phyloP scores from a whole-genome alignment of 2,329 filamentous ascomycete genomes.

The Pseudocercospora musae region DNA sequence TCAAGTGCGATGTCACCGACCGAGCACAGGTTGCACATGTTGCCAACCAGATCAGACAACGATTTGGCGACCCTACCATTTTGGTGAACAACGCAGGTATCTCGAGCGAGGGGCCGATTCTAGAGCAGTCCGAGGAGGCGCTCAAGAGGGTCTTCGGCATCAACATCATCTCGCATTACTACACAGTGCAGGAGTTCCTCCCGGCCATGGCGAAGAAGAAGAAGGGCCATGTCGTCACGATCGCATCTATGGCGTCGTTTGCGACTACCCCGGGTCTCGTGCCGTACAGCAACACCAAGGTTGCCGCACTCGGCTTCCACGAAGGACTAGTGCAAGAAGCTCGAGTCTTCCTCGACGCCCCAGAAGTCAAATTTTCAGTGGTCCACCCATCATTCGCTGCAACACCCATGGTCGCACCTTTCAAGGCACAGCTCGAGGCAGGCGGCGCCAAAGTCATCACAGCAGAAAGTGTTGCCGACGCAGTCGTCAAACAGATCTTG shows the following conservation, averaged over 20 bases:
- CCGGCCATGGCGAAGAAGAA: slow-evolving; percentile 50
- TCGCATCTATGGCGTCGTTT: slow-evolving; percentile 54
- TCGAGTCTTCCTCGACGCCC: slow-evolving; percentile 42
- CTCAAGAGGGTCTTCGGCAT: slow-evolving; percentile 52
- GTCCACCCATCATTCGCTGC: slow-evolving; percentile 44
- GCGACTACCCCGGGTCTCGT: slow-evolving; percentile 42
- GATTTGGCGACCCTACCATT: slow-evolving; percentile 46
- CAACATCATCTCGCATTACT: slow-evolving; percentile 52
- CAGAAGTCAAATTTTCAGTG: slow-evolving; percentile 43
- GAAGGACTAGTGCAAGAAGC: slow-evolving; percentile 46
- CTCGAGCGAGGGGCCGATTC: slow-evolving; percentile 45
- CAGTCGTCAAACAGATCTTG: slow-evolving; percentile 45
- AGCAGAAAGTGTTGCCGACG: slow-evolving; percentile 40
- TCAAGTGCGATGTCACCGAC: slow-evolving; percentile 49
- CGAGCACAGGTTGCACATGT: slow-evolving; percentile 45
- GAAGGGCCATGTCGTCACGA: slow-evolving; percentile 56
- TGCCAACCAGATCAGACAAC: slow-evolving; percentile 39
- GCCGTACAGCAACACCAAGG: slow-evolving; percentile 54
- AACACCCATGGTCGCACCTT: slow-evolving; percentile 39
- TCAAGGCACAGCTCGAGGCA: slow-evolving; percentile 34
- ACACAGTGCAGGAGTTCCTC: slow-evolving; percentile 51
- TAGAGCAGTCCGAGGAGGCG: slow-evolving; percentile 44
- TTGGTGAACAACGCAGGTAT: slow-evolving; percentile 53
- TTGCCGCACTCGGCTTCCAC: slow-evolving; percentile 52
- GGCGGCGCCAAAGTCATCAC: slow-evolving; percentile 37